Evolutionary conservation across 2,329 filamentous ascomycete species (phyloP).

Genomic region (Fusarium palustre): DNA sequence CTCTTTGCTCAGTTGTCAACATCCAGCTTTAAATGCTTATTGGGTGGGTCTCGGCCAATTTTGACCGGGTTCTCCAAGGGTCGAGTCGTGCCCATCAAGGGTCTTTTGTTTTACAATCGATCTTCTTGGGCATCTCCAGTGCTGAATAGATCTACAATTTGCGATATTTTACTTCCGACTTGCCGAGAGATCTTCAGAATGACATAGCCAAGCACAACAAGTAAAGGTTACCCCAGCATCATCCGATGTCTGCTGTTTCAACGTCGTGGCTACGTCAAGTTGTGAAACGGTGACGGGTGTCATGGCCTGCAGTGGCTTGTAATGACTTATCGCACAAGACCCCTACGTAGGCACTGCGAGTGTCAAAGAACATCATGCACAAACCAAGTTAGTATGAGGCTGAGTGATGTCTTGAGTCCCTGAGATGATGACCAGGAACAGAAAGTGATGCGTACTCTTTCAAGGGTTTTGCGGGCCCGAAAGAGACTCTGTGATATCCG

Average conservation of each 20-base stretch:
- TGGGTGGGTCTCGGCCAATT: background rate
- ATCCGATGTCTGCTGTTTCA: background rate
- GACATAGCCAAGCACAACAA: background rate
- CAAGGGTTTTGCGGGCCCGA: background rate
- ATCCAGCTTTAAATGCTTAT: background rate
- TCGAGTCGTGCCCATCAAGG: too few relatives aligned
- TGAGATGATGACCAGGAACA: slow-evolving; percentile 10
- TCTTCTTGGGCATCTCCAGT: background rate
- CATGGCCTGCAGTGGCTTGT: background rate
- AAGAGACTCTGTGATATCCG: too few relatives aligned
- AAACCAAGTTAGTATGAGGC: background rate
- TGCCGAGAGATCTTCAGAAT: background rate
- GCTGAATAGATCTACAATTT: background rate
- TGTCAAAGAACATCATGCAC: background rate
- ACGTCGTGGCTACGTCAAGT: background rate
- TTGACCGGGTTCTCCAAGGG: background rate
- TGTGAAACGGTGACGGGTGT: background rate
- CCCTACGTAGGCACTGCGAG: background rate
- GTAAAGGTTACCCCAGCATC: background rate
- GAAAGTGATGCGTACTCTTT: slow-evolving; percentile 7
- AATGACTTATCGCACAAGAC: background rate
- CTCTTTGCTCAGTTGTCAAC: too few relatives aligned
- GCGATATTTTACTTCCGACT: background rate
- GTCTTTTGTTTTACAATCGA: background rate
- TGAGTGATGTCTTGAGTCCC: background rate